These are phyloP conservation scores for Pyrus pyrifolia DNA, from an alignment of 306 rosid species.

Conservation along the genomic window DNA sequence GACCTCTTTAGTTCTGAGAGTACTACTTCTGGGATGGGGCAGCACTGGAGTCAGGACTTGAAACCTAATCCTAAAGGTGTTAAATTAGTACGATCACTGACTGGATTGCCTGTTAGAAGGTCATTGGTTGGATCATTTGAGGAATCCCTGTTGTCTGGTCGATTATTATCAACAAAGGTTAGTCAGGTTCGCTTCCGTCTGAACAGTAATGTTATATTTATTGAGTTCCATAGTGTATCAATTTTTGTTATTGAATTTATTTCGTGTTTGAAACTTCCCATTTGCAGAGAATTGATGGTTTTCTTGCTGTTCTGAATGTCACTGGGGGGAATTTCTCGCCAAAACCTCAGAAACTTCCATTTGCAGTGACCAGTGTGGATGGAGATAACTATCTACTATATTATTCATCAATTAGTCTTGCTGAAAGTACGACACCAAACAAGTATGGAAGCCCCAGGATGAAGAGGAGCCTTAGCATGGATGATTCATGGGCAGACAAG, in stretches of 20 bases:
- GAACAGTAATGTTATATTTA: conserved; percentile 10
- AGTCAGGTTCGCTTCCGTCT: conserved; percentile 42
- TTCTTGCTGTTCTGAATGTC: conserved; percentile 72
- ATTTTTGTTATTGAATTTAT: neutral
- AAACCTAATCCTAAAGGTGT: conserved; percentile 34
- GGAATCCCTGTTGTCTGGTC: conserved; percentile 79
- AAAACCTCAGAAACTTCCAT: conserved; percentile 63
- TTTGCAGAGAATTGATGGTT: conserved; percentile 76
- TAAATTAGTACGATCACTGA: conserved; percentile 25
- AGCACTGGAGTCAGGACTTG: conserved; percentile 27
- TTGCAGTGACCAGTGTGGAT: conserved; percentile 67
- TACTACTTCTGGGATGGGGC: conserved; percentile 23
- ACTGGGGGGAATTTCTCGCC: conserved; percentile 76
- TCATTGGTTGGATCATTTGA: conserved; percentile 82
- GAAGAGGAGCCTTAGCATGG: conserved; percentile 56
- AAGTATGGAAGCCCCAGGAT: conserved; percentile 43
- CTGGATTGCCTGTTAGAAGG: conserved; percentile 47
- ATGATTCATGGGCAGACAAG: conserved; percentile 44
- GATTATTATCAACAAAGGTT: conserved; percentile 50
- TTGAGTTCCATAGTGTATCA: conserved; percentile 8
- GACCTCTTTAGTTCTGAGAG: conserved; percentile 28
- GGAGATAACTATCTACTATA: conserved; percentile 68
- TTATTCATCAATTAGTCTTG: conserved; percentile 59
- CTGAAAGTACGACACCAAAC: conserved; percentile 37
- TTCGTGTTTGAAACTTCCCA: neutral